Percentiles rank a stretch among this genome's conserved stretches.
Conservation (phyloP, 345 rosid genomes). For the Boechera divaricarpa region DNA sequence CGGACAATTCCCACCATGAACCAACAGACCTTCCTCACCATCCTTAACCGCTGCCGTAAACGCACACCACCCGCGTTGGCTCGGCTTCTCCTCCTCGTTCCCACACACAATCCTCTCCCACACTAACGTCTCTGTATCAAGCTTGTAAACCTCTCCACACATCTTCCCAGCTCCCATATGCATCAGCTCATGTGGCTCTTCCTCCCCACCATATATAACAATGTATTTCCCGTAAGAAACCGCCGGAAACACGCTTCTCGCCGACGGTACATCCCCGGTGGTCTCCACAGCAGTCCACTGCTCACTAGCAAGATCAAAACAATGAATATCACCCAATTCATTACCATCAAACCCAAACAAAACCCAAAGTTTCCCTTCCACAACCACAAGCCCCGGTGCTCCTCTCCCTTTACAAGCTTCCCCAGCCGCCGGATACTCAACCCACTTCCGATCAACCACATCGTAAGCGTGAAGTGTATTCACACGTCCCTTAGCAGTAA, state of each 20-base stretch:
- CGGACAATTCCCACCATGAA: conserved; percentile 48
- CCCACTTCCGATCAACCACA: conserved; percentile 42
- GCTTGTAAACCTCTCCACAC: conserved; percentile 32
- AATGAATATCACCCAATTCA: conserved; percentile 43
- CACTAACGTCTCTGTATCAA: conserved; percentile 42
- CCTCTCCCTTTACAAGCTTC: conserved; percentile 47
- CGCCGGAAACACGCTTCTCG: conserved; percentile 44
- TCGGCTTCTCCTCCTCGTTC: conserved; percentile 30
- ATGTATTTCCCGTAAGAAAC: conserved; percentile 32
- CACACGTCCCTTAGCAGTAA: conserved; percentile 36
- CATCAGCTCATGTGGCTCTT: conserved; percentile 46
- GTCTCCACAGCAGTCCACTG: conserved; percentile 40
- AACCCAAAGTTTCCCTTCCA: conserved; percentile 40
- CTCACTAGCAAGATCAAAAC: conserved; percentile 18
- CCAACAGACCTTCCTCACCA: conserved; percentile 39
- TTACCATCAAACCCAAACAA: conserved; percentile 44
- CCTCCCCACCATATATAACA: conserved; percentile 47
- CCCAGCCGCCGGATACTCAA: conserved; percentile 43
- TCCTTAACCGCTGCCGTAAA: conserved; percentile 35
- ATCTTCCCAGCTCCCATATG: conserved; percentile 49
- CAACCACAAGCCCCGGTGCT: conserved; percentile 46
- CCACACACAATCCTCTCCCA: conserved; percentile 42
- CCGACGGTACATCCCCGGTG: conserved; percentile 33
- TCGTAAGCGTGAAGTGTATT: conserved; percentile 41
- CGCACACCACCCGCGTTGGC: conserved; percentile 41